phyloP scores from a whole-genome alignment of 768 basidiomycete species.

The Vishniacozyma victoriae region DNA sequence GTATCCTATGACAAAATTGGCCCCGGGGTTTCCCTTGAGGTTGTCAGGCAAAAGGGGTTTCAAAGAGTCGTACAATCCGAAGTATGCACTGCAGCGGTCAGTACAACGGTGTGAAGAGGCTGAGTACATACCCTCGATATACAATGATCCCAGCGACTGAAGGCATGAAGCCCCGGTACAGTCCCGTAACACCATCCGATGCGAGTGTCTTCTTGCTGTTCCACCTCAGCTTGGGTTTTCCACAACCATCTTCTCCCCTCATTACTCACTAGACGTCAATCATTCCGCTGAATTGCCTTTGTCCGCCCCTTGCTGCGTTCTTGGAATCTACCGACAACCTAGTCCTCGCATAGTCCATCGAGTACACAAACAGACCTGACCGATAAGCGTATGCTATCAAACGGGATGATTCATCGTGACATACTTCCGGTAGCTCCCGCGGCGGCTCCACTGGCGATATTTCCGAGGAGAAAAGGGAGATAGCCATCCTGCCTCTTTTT shows the following conservation, averaged over 20 bases:
- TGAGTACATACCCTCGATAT: conserved; percentile 98
- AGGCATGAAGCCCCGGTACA: conserved; percentile 99
- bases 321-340: conserved; percentile 77
- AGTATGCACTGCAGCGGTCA: not conserved
- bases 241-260: too few species aligned
- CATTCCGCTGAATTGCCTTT: conserved; percentile 97
- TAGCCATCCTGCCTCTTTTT: conserved; percentile 98
- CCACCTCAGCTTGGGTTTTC: too few species aligned
- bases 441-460: too few species aligned
- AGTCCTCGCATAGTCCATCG: conserved; percentile 98
- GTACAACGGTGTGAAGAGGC: conserved; percentile 74
- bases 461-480: conserved; percentile 97
- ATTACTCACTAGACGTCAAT: conserved; percentile 98
- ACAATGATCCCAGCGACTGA: conserved; percentile 99
- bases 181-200: conserved; percentile 94
- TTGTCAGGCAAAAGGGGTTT: conserved; percentile 92
- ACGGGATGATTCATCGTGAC: too few species aligned
- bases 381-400: too few species aligned
- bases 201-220: conserved; percentile 95
- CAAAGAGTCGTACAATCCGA: conserved; percentile 28
- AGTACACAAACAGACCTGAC: conserved; percentile 98
- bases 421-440: too few species aligned
- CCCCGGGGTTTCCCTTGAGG: conserved; percentile 92
- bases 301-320: conserved; percentile 81
- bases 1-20: conserved; percentile 96